Base-by-base conservation (phyloP, 148 eudicot species). In the Tetragonia tetragonoides region DNA sequence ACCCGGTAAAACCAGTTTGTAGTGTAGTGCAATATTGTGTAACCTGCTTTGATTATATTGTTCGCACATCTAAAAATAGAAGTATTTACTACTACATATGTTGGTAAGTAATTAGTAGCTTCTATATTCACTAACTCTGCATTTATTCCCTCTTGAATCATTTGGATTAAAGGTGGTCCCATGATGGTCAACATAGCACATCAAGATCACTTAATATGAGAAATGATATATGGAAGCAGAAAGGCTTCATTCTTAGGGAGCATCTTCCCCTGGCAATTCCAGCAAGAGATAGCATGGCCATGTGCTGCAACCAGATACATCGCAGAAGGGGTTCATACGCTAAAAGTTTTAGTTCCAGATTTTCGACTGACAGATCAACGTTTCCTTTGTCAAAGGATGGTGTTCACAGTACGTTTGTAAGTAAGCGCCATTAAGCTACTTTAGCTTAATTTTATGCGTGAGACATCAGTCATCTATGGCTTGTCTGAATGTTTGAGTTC, bases 351-450 rank as follows among this genome's bases (percentile, higher is more conserved):
- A 82, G 85, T 41, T 65, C 88, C 66, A 81, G 86, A 74, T 89
- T 86, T 78, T 82, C 95, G 66, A 70, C 78, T 38, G 90, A 91
- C 81, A 89, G 84, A 77, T 87, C 94, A 46, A 57, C 79, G 10
- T 90, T 87, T 76, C 88, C 74, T 65, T 82, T 89, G 49, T 85
- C 86, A 7, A 82, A 81, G 85, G 79, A 81, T 56, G 66, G 68
- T 65, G 78, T 68, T 73, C 86, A 73, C 72, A 79, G 77, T 80
- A 41, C 75, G 66, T 81, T 71, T 76, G 98, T 92, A 87, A 92
- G 95, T 81, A 79, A 67, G 81, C 73, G 42, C 68, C 82, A 86
- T 76, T 46, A 41, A 16, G 60, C 71, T 78, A 38, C 70, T 81
- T 74, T 38, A 44, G 9, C 47, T 70, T 61, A 6, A 49, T 74